Evolutionary conservation across 768 basidiomycete species (phyloP).

Genomic region (Sistotremastrum niveocremeum): DNA sequence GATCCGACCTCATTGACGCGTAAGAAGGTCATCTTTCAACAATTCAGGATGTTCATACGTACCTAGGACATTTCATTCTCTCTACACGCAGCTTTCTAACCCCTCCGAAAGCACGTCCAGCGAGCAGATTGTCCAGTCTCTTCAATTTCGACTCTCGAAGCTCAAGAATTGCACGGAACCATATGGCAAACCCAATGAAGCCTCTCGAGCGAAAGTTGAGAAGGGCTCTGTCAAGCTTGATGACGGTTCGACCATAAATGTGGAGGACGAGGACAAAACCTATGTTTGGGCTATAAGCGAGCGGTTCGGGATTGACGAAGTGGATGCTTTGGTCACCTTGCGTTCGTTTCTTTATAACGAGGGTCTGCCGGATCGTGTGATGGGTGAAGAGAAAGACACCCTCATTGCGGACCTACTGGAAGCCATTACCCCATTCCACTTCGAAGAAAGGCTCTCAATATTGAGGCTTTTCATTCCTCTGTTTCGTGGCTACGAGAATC

Average conservation of each 20-base stretch:
- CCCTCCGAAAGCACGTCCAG: constrained; percentile 42
- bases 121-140: constrained; percentile 45
- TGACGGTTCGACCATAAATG: constrained; percentile 46
- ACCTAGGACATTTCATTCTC: constrained; percentile 47
- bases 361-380: constrained; percentile 42
- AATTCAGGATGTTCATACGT: not conserved
- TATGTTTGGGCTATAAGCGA: constrained; percentile 59
- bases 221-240: constrained; percentile 54
- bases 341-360: constrained; percentile 71
- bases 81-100: constrained; percentile 46
- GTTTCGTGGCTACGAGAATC: constrained; percentile 54
- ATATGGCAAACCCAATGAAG: constrained; percentile 55
- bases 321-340: constrained; percentile 61
- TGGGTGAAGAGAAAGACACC: constrained; percentile 28
- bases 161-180: constrained; percentile 46
- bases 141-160: constrained; percentile 41
- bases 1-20: no score
- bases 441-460: constrained; percentile 62
- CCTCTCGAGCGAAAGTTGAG: constrained; percentile 54
- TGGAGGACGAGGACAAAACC: constrained; percentile 60
- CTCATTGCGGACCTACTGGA: constrained; percentile 48
- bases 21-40: not conserved
- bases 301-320: constrained; percentile 64
- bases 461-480: constrained; percentile 62
- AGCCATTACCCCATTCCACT: constrained; percentile 69